A percentile compares a stretch with the other conserved stretches of the same genome.
Evolutionary conservation across 2,329 filamentous ascomycete species (phyloP).

Genomic region (Phyllosticta citrichinensis): DNA sequence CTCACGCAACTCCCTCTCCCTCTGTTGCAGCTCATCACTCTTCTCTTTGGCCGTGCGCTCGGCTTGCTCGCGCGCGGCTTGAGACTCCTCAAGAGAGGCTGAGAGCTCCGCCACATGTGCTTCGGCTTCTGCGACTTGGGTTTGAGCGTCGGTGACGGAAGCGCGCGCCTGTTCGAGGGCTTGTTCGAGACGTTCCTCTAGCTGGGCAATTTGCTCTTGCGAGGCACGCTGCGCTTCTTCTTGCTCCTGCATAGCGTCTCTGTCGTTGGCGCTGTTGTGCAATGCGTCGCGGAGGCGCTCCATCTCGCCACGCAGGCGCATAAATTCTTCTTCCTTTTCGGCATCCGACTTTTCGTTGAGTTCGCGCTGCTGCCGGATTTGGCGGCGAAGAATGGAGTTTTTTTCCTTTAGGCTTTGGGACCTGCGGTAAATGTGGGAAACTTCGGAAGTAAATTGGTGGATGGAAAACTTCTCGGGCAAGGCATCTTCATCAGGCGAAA

Average conservation of each 20-base stretch:
- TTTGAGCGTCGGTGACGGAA: slow-evolving; percentile 25
- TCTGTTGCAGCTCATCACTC: slow-evolving; percentile 23
- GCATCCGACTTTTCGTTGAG: slow-evolving; percentile 78
- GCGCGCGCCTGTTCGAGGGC: slow-evolving; percentile 26
- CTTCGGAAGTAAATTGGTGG: slow-evolving; percentile 63
- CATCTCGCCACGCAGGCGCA: slow-evolving; percentile 31
- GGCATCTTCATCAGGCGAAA: slow-evolving; percentile 52
- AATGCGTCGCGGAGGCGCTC: slow-evolving; percentile 31
- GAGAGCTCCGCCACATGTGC: slow-evolving; percentile 21
- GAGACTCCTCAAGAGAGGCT: slow-evolving; percentile 18
- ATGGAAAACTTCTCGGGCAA: slow-evolving; percentile 59
- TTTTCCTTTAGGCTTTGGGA: slow-evolving; percentile 75
- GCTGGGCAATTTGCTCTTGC: slow-evolving; percentile 20
- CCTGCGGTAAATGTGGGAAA: slow-evolving; percentile 68
- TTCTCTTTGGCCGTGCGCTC: slow-evolving; percentile 24
- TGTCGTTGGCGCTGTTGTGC: background rate
- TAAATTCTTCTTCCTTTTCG: slow-evolving; percentile 30
- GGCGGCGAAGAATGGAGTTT: slow-evolving; percentile 76
- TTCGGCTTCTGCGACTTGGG: slow-evolving; percentile 25
- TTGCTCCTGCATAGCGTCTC: background rate
- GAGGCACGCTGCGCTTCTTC: slow-evolving; percentile 17
- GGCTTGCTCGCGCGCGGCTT: slow-evolving; percentile 22
- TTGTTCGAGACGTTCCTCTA: slow-evolving; percentile 21
- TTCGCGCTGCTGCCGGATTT: slow-evolving; percentile 92
- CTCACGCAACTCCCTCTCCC: slow-evolving; percentile 13